Base-by-base conservation (phyloP, 108 stramenopile genomes). In the Conticribra weissflogii region DNA sequence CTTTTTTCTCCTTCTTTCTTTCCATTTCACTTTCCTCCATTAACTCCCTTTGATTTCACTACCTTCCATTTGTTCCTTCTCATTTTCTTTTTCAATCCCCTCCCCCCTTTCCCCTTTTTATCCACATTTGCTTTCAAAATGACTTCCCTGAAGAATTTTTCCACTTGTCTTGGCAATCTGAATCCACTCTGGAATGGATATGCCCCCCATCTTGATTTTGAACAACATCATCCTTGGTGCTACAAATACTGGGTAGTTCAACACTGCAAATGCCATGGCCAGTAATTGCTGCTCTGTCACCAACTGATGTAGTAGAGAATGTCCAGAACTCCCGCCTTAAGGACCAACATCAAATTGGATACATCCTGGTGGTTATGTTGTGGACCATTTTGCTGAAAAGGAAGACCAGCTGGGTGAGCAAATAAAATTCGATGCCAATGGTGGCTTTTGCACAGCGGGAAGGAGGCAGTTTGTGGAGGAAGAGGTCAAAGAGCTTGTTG, bases 71-170 rank as follows among this genome's bases (percentile, higher is more conserved):
- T n/a, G n/a, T n/a, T n/a, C 58, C 45, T 68, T 25, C 24, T 3
- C n/a, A 17, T 12, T 60, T 48, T 5, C 62, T n/a, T 9, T 12
- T 7, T 15, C 36, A 34, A 0, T 54, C 8, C 57, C 47, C 25
- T 44, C 25, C 22, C 47, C 47, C 18, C 49, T n/a, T 49, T 48
- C 15, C 27, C 3, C 57, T 34, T 44, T 58, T 18, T 23, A 2
- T 23, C n/a, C 19, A 29, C 15, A 47, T 21, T 31, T 45, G 3
- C 27, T 21, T 17, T 68, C 44, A 48, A 32, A 34, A 18, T 72
- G 31, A 85, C 78, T 61, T 89, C 88, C 9, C 88, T 86, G 85
- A 94, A 94, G n/a, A 89, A 47, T 85, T 85, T 57, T 85, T 91
- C 86, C 87, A 88, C 59, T 86, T 88, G 30, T 77, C 59, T 88